phyloP scores from a whole-genome alignment of 1,139 yeast species.

The Nakaseomyces kungkrabaensis region DNA sequence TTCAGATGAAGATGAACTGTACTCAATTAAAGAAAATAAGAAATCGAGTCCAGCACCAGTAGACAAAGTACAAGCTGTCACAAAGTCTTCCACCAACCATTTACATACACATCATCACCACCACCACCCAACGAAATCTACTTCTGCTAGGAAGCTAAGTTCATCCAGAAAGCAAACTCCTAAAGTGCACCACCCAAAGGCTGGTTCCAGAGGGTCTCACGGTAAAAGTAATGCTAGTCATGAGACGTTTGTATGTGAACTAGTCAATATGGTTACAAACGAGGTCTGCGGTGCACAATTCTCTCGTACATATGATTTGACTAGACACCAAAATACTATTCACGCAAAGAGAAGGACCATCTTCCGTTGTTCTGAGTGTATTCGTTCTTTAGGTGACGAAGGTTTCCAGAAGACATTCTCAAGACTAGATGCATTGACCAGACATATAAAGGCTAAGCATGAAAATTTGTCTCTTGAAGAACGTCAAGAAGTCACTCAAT shows the following conservation, averaged over 20 bases:
- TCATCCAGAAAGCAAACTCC: neutral
- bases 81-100: neutral
- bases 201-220: neutral
- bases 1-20: slow-evolving; percentile 1
- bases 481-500: slow-evolving; percentile 60
- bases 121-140: neutral
- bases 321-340: slow-evolving; percentile 92
- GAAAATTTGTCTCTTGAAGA: slow-evolving; percentile 52
- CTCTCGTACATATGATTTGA: slow-evolving; percentile 87
- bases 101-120: neutral
- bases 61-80: neutral
- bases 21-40: neutral
- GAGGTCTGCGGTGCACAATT: slow-evolving; percentile 70
- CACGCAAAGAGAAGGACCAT: slow-evolving; percentile 83
- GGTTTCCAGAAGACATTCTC: slow-evolving; percentile 65
- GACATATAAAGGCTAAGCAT: slow-evolving; percentile 88
- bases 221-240: slow-evolving; percentile 13
- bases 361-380: slow-evolving; percentile 81
- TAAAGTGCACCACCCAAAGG: neutral
- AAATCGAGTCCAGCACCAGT: neutral
- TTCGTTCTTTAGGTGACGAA: slow-evolving; percentile 38
- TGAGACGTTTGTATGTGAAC: slow-evolving; percentile 46
- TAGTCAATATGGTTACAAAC: slow-evolving; percentile 52
- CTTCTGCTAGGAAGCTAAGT: slow-evolving; percentile 1
- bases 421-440: slow-evolving; percentile 86